Conservation (phyloP, 2,329 filamentous ascomycete genomes). For the Epichloe sp. region DNA sequence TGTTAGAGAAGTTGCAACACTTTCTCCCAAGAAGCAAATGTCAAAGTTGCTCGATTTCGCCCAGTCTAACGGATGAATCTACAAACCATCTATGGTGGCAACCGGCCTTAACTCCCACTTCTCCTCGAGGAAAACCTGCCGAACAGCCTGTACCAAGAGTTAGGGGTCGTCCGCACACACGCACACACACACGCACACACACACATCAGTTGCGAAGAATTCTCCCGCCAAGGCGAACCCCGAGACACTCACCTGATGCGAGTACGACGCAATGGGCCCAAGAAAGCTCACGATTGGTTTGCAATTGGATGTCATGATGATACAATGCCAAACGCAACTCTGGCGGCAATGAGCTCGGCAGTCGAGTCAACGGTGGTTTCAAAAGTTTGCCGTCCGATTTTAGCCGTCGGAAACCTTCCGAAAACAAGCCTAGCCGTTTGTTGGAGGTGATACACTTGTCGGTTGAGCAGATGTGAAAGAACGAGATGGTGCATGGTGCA, state of each 20-base stretch:
- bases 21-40: neutral
- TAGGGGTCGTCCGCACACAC: neutral
- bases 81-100: slow-evolving; percentile 35
- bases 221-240: neutral
- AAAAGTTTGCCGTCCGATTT: neutral
- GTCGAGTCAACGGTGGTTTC: neutral
- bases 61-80: neutral
- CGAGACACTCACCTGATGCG: slow-evolving; percentile 31
- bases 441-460: neutral
- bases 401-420: neutral
- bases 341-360: neutral
- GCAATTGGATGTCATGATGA: slow-evolving; percentile 14
- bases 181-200: neutral
- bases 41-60: neutral
- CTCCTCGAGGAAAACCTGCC: slow-evolving; percentile 33
- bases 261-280: slow-evolving; percentile 36
- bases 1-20: neutral
- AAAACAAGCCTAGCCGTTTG: neutral
- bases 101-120: slow-evolving; percentile 37
- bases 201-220: neutral
- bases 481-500: no score
- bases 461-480: neutral
- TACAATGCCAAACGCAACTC: neutral
- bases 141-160: slow-evolving; percentile 26
- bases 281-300: slow-evolving; percentile 35